These are phyloP conservation scores for Pythium monospermum DNA, from an alignment of 352 stramenopile genomes.

Conservation along the genomic window DNA sequence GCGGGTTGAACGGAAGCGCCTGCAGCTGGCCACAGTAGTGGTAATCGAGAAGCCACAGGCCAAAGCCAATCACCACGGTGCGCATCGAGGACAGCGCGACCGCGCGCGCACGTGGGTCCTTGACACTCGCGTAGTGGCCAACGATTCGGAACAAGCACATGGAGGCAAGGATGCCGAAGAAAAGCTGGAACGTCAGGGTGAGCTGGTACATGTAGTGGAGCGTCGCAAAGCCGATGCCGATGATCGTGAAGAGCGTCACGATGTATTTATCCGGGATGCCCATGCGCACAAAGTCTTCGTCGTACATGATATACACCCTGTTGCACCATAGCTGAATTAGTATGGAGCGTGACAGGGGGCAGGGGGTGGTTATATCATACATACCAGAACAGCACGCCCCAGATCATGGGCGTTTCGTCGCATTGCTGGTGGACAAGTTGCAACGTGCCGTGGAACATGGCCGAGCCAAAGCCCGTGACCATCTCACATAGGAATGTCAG, in stretches of 20 bases:
- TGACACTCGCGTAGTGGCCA: conserved; percentile 54
- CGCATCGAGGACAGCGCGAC: conserved; percentile 61
- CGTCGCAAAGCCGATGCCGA: conserved; percentile 64
- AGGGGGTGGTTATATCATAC: no score
- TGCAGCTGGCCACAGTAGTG: conserved; percentile 62
- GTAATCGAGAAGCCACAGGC: conserved; percentile 78
- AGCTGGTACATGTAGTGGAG: conserved; percentile 75
- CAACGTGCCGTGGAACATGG: conserved; percentile 84
- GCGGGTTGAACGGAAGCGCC: conserved; percentile 61
- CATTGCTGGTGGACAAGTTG: conserved; percentile 76
- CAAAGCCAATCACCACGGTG: conserved; percentile 56
- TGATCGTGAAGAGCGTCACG: conserved; percentile 40
- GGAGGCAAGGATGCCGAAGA: conserved; percentile 58
- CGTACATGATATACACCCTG: conserved; percentile 82
- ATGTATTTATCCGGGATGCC: conserved; percentile 39
- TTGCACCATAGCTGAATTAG: no score
- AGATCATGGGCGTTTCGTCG: conserved; percentile 84
- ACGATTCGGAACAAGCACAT: conserved; percentile 46
- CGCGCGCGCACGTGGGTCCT: conserved; percentile 42
- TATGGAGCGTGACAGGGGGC: no score
- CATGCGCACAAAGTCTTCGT: conserved; percentile 56
- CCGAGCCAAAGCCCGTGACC: conserved; percentile 78
- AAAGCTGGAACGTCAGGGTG: conserved; percentile 71
- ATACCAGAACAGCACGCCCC: conserved; percentile 68
- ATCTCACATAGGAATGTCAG: conserved; percentile 65